Conservation (phyloP, 2,329 filamentous ascomycete species). For the Colletotrichum noveboracense region DNA sequence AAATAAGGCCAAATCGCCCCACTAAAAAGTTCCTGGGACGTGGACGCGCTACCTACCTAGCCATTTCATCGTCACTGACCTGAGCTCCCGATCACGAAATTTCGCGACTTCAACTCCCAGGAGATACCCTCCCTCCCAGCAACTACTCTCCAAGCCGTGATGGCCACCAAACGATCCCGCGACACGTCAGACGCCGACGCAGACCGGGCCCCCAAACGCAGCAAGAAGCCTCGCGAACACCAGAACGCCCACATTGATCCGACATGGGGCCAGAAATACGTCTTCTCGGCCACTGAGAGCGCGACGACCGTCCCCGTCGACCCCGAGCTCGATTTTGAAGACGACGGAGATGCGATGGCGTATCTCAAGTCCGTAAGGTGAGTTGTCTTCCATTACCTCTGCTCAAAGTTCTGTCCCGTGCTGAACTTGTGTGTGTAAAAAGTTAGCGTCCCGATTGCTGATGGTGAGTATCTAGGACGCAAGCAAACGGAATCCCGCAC, state of each 20-base stretch:
- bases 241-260: conserved; percentile 60
- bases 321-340: conserved; percentile 70
- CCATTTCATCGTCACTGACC: background rate
- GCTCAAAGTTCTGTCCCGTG: conserved; percentile 21
- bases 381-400: conserved; percentile 24
- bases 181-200: conserved; percentile 33
- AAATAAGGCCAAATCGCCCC: background rate
- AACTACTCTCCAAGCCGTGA: background rate
- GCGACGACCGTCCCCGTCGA: conserved; percentile 48
- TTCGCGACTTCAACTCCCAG: background rate
- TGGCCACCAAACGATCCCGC: conserved; percentile 41
- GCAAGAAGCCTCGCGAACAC: conserved; percentile 38
- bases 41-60: background rate
- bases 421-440: conserved; percentile 27
- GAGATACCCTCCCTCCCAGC: too few species aligned
- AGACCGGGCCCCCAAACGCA: conserved; percentile 26
- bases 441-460: conserved; percentile 38
- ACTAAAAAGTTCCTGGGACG: background rate
- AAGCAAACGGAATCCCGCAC: conserved; percentile 77
- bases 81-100: background rate
- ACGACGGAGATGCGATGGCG: conserved; percentile 70
- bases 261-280: conserved; percentile 74
- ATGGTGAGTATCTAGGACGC: conserved; percentile 67
- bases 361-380: conserved; percentile 77
- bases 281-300: conserved; percentile 68